These are phyloP conservation scores for Hygrocybe coccinea DNA, from an alignment of 768 basidiomycete species.

Conservation along the genomic window DNA sequence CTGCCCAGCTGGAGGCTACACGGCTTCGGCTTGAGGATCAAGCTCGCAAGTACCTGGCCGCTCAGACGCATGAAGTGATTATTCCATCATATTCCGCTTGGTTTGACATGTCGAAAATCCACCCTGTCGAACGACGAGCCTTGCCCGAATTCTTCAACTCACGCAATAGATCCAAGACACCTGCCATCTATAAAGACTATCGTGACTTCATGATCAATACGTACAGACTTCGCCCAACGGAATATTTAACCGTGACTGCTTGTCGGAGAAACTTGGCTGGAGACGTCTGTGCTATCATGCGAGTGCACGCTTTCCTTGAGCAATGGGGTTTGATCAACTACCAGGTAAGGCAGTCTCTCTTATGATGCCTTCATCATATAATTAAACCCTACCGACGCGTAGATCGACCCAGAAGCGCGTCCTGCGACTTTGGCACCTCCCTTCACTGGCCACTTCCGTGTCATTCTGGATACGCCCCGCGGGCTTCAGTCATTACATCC, in stretches of 20 bases:
- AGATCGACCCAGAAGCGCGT: constrained; percentile 97
- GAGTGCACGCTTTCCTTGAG: constrained; percentile 96
- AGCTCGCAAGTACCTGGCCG: constrained; percentile 90
- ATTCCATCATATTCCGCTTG: constrained; percentile 96
- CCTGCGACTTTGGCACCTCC: constrained; percentile 93
- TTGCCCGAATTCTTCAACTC: constrained; percentile 98
- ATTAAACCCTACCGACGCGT: constrained; percentile 6
- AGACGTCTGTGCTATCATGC: constrained; percentile 97
- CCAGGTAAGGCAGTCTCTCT: constrained; percentile 55
- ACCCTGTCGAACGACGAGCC: constrained; percentile 85
- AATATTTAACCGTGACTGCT: constrained; percentile 96
- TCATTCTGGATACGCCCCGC: constrained; percentile 93
- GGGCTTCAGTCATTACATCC: constrained; percentile 92
- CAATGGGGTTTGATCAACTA: constrained; percentile 99
- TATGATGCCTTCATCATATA: background rate
- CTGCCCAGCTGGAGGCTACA: constrained; percentile 76
- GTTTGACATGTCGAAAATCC: constrained; percentile 95
- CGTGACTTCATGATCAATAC: constrained; percentile 99
- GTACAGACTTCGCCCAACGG: constrained; percentile 86
- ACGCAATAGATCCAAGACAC: constrained; percentile 90
- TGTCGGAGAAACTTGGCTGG: constrained; percentile 94
- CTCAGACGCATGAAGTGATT: constrained; percentile 94
- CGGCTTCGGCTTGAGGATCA: constrained; percentile 77
- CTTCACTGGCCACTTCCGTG: constrained; percentile 98
- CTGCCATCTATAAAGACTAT: constrained; percentile 97